Evolutionary conservation across 768 basidiomycete species (phyloP).

Genomic region (Pulveroboletus ravenelii): DNA sequence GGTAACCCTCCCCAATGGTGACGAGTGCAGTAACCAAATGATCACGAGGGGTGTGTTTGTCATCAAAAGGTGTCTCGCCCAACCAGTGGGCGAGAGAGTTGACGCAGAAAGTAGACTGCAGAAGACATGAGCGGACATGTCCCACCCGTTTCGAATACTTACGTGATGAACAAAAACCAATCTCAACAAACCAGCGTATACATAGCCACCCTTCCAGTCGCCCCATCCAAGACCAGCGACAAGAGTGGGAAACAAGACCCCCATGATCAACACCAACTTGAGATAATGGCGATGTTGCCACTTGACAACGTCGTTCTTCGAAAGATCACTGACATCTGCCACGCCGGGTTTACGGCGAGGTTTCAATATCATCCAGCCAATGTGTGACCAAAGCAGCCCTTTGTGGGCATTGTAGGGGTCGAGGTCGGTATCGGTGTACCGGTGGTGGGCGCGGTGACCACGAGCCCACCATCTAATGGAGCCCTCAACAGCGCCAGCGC

Average conservation of each 20-base stretch:
- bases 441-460: constrained; percentile 95
- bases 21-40: constrained; percentile 85
- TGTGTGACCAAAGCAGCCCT: constrained; percentile 81
- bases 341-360: constrained; percentile 86
- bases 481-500: constrained; percentile 91
- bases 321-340: constrained; percentile 84
- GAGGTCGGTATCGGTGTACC: constrained; percentile 95
- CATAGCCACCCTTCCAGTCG: constrained; percentile 80
- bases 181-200: constrained; percentile 78
- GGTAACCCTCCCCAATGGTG: constrained; percentile 95
- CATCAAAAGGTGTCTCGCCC: constrained; percentile 88
- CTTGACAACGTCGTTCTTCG: constrained; percentile 69
- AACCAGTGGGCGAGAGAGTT: constrained; percentile 98
- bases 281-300: constrained; percentile 89
- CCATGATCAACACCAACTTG: constrained; percentile 63
- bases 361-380: constrained; percentile 93
- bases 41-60: constrained; percentile 91
- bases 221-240: constrained; percentile 81
- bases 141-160: constrained; percentile 25
- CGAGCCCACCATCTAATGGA: constrained; percentile 99
- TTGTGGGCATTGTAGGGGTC: constrained; percentile 94
- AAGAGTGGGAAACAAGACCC: constrained; percentile 66
- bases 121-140: neutral
- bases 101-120: constrained; percentile 90
- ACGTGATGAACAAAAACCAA: constrained; percentile 87